These are phyloP conservation scores for Thielaviopsis populi DNA, from an alignment of 2,329 filamentous ascomycete species.

Conservation along the genomic window DNA sequence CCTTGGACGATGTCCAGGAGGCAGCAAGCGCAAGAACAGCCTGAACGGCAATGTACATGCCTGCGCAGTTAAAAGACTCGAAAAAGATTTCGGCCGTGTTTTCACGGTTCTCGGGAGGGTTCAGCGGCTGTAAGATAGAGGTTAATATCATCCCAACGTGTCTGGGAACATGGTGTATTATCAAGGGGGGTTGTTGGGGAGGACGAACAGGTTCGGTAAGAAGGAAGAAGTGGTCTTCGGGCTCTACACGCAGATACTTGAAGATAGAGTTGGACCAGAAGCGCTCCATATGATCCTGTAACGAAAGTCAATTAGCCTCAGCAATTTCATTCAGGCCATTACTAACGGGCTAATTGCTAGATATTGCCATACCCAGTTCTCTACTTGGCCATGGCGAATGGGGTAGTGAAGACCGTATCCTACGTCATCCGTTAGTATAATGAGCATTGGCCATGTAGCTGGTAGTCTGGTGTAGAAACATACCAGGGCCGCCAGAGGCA, in stretches of 20 bases:
- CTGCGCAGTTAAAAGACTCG: conserved; percentile 98
- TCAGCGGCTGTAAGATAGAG: conserved; percentile 54
- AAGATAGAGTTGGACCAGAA: conserved; percentile 99
- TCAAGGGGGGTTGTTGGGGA: neutral
- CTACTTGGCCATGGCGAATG: conserved; percentile 93
- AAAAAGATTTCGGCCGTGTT: conserved; percentile 99
- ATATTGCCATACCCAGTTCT: conserved; percentile 68
- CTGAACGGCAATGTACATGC: conserved; percentile 96
- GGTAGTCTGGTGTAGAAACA: conserved; percentile 21
- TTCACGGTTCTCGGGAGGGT: conserved; percentile 96
- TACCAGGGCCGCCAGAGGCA: conserved; percentile 69
- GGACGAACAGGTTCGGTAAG: conserved; percentile 78
- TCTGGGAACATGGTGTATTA: neutral
- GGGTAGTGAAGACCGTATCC: conserved; percentile 96
- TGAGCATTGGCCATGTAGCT: conserved; percentile 2
- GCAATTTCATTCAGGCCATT: conserved; percentile 22
- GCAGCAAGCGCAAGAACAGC: conserved; percentile 91
- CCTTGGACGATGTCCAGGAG: conserved; percentile 97
- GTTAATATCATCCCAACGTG: neutral
- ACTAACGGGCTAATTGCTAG: neutral
- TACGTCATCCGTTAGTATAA: conserved; percentile 24
- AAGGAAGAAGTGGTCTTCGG: conserved; percentile 96
- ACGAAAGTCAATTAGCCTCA: conserved; percentile 10
- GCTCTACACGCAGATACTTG: conserved; percentile 96
- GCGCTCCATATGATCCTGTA: conserved; percentile 91